Base-by-base conservation (phyloP, 2,329 filamentous ascomycete genomes). In the Mariannaea sp. region DNA sequence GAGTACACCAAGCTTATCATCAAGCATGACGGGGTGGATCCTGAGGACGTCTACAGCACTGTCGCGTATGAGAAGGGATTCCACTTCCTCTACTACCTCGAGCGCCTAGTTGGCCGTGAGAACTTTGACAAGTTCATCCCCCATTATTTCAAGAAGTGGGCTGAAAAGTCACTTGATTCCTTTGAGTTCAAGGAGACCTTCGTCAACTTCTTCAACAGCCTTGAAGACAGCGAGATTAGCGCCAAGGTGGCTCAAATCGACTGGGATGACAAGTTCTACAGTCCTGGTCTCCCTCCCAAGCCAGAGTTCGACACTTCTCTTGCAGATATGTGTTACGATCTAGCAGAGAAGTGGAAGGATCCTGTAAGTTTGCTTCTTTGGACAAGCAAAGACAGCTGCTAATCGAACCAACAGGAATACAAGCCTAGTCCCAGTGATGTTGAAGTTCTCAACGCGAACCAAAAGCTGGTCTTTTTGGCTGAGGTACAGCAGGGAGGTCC, bases 21-120 rank as follows among this genome's bases (percentile, higher is more conserved):
- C 55, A 86, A 90, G 69, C 86, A 97, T 59, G 89, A 93, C 69
- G 91, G 90, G 53, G 87, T 94, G 61, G 93, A 97, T 65, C 94
- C 94, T 0, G 94, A 97, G 70, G 94, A 99, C 71, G 90, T 93
- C 1, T 99, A 97, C 76, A 95, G 89, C 62, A 89, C 85, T 20
- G 80, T 97, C 27, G 92, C 94, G 0, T 99, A 99, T 67, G 93
- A 97, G 70, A 97, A 99, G 75, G 93, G 93, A 3, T 97, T 96
- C 74, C 89, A 90, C 68, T 95, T 97, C 72, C 80, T 99, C 39
- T 97, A 92, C 72, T 87, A 92, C 65, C 85, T 99, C 12, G 94
- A 99, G 67, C 88, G 87, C 40, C 77, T 96, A 1, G 81, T 97
- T 4, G 90, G 91, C 29, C 88, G 89, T 56, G 80, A 87, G n/a